phyloP scores from a whole-genome alignment of 352 stramenopile genomes.

The Thalassiosira hispida region DNA sequence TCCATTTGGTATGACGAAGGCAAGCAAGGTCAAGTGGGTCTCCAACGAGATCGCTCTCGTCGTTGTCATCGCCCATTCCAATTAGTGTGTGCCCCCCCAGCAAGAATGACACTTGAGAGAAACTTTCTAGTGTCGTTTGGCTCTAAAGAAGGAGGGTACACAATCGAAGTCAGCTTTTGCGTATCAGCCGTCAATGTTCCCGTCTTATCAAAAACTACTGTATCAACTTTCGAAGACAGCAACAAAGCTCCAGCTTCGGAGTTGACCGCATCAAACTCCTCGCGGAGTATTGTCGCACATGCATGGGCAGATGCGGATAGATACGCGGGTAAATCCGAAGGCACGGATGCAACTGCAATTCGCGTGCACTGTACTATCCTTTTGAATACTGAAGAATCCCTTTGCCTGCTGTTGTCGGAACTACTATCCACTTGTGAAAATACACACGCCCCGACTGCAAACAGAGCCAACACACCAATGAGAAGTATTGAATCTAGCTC shows the following conservation, averaged over 20 bases:
- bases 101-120: slow-evolving; percentile 41
- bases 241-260: slow-evolving; percentile 64
- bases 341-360: slow-evolving; percentile 63
- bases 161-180: slow-evolving; percentile 51
- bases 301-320: slow-evolving; percentile 40
- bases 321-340: slow-evolving; percentile 62
- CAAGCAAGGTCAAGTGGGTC: slow-evolving; percentile 67
- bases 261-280: slow-evolving; percentile 63
- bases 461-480: slow-evolving; percentile 49
- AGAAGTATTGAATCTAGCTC: slow-evolving; percentile 62
- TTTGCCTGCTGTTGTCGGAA: not conserved
- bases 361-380: slow-evolving; percentile 64
- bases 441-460: slow-evolving; percentile 52
- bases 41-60: slow-evolving; percentile 37
- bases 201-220: slow-evolving; percentile 76
- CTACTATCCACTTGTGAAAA: slow-evolving; percentile 46
- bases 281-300: slow-evolving; percentile 46
- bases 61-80: slow-evolving; percentile 5
- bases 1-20: slow-evolving; percentile 60
- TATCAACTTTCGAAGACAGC: slow-evolving; percentile 55
- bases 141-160: slow-evolving; percentile 14
- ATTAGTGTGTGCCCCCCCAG: slow-evolving; percentile 30
- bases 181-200: slow-evolving; percentile 69
- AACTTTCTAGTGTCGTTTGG: slow-evolving; percentile 8
- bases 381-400: slow-evolving; percentile 57